Base-by-base conservation (phyloP, 371 early-diverging fungal species). In the Synchytrium microbalum region DNA sequence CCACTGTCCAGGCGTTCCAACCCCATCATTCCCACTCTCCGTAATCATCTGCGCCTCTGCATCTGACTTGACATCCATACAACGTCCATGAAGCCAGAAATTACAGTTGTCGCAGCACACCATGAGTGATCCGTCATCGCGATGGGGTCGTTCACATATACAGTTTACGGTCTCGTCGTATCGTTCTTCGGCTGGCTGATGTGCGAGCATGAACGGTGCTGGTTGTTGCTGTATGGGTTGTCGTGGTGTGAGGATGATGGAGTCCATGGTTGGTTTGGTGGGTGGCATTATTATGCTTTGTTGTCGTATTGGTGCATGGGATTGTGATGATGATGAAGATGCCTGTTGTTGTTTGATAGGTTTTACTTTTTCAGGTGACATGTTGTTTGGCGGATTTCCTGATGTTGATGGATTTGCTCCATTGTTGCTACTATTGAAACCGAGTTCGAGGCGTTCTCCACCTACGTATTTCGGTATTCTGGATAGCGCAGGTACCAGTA, bases 111-210 rank as follows among this genome's bases (percentile, higher is more conserved):
- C 89, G 64, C 90, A 90, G 38, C 86, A 86, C 66, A 90, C 81
- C 90, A 90, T 90, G 64, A 90, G 86, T 51, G 78, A 77, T 28
- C 88, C 88, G 68, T 88, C 80, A 65, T 90, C 90, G 24, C 84
- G 58, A 1, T 77, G 75, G 3, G 88, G 86, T 59, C 81, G 74
- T 10, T 24, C 59, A 63, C 90, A 89, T 19, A 87, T 81, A 70
- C 90, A 89, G 25, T 78, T 74, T 33, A 87, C 86, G 16, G 79
- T 68, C 53, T 87, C 87, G 19, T 55, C 56, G 24, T n/a, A 28
- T 55, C 13, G 5, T n/a, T 55, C 28, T 24, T 55, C 25, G 28
- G 24, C 28, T 13, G 56, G 56, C 56, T 28, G 56, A 8, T 5
- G 24, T 13, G 23, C 56, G 13, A 13, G 8, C 28, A 24, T 5